Evolutionary conservation across 1,139 yeast species (phyloP).

Genomic region (Pichia sp.): DNA sequence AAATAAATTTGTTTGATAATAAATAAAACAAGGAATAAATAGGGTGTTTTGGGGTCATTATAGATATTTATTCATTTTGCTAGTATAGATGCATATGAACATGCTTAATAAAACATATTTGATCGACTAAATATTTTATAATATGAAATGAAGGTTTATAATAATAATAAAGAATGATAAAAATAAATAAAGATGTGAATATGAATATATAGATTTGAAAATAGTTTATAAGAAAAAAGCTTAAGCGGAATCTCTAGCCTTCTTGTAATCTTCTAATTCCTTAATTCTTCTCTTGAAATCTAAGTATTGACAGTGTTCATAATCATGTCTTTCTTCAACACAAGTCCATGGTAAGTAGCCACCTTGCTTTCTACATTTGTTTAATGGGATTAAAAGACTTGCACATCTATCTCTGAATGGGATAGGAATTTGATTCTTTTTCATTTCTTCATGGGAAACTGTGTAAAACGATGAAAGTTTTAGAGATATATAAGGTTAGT

Average conservation of each 20-base stretch:
- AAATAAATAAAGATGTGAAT: neutral
- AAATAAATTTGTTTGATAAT: no score
- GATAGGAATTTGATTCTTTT: constrained; percentile 70
- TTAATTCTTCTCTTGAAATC: constrained; percentile 78
- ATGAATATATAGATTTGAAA: neutral
- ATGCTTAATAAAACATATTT: no score
- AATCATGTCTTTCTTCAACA: constrained; percentile 71
- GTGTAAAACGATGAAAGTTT: constrained; percentile 5
- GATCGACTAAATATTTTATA: no score
- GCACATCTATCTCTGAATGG: constrained; percentile 88
- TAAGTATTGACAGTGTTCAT: constrained; percentile 81
- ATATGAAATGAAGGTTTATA: neutral
- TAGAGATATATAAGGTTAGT: constrained; percentile 5
- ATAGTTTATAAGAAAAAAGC: neutral
- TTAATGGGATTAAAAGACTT: constrained; percentile 59
- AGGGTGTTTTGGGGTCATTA: no score
- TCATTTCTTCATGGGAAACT: constrained; percentile 84
- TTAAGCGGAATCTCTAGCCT: constrained; percentile 28
- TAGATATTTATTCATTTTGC: no score
- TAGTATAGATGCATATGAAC: no score
- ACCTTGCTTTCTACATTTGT: constrained; percentile 52
- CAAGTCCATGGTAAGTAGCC: constrained; percentile 64
- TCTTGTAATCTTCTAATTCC: constrained; percentile 58
- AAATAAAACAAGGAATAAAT: no score
- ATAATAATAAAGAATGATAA: neutral